A percentile compares a stretch with the other conserved stretches of the same genome.
phyloP scores from a whole-genome alignment of 2,329 filamentous ascomycete species.

The Biscogniauxia marginata region DNA sequence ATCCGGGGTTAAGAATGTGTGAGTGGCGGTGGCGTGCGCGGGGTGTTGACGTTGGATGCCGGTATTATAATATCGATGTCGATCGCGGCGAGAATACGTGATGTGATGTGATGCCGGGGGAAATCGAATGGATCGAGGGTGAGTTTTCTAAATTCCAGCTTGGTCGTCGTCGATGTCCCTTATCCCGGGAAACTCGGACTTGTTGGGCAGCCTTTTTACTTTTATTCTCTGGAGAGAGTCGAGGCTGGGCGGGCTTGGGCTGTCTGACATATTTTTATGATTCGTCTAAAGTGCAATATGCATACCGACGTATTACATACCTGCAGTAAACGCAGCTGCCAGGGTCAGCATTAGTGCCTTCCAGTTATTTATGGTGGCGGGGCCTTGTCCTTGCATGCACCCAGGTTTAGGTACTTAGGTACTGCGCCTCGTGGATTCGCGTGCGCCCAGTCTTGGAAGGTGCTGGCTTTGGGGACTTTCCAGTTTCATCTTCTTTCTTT shows the following conservation, averaged over 20 bases:
- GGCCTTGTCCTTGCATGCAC: slow-evolving; percentile 6
- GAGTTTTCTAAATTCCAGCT: too few species aligned
- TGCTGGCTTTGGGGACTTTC: not conserved
- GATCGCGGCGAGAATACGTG: not conserved
- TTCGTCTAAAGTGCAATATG: not conserved
- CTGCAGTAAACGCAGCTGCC: not conserved
- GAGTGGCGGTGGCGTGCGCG: not conserved
- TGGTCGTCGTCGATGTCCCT: too few species aligned
- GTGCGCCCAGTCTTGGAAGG: slow-evolving; percentile 12
- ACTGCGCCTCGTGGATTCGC: not conserved
- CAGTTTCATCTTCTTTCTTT: not conserved
- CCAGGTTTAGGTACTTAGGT: slow-evolving; percentile 4
- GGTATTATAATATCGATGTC: not conserved
- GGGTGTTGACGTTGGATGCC: not conserved
- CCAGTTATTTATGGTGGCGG: slow-evolving; percentile 23
- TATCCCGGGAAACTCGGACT: too few species aligned
- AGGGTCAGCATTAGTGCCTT: not conserved
- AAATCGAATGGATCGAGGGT: too few species aligned
- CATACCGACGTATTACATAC: not conserved
- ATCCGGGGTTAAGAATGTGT: not conserved
- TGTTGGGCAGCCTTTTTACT: too few species aligned
- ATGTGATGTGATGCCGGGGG: not conserved
- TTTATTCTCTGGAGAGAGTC: not conserved
- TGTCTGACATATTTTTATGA: slow-evolving; percentile 1
- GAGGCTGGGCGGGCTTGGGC: not conserved